Conservation (phyloP, 805 yeast genomes). For the Blastobotrys terrestris region DNA sequence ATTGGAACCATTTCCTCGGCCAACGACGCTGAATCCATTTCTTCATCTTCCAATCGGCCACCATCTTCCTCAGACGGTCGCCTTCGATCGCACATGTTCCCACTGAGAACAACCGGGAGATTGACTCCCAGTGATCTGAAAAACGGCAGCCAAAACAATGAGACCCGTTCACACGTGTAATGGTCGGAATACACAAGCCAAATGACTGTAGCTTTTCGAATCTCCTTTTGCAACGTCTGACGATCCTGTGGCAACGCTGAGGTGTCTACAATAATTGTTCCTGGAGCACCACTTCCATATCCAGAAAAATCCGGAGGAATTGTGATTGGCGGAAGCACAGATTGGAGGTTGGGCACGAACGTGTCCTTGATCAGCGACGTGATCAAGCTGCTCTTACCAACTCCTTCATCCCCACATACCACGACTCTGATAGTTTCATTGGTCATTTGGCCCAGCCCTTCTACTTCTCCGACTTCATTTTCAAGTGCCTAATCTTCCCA, state of each 20-base stretch:
- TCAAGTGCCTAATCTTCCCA: no score
- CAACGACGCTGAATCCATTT: constrained; percentile 41
- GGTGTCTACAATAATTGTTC: constrained; percentile 77
- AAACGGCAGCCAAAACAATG: constrained; percentile 91
- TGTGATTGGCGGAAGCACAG: constrained; percentile 75
- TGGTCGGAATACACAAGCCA: constrained; percentile 95
- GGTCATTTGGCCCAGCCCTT: no score
- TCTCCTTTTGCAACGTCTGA: constrained; percentile 55
- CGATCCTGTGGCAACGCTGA: constrained; percentile 52
- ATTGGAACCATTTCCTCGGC: constrained; percentile 82
- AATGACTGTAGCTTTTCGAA: constrained; percentile 81
- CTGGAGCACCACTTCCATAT: constrained; percentile 52
- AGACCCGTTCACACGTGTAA: constrained; percentile 86
- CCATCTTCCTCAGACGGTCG: constrained; percentile 20
- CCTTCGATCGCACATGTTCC: constrained; percentile 61
- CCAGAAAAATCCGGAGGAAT: constrained; percentile 68
- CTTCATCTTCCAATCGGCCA: constrained; percentile 13
- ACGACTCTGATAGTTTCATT: constrained; percentile 56
- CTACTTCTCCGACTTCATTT: no score
- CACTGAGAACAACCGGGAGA: constrained; percentile 84
- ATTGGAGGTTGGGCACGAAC: constrained; percentile 69
- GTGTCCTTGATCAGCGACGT: constrained; percentile 77
- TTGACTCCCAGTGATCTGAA: constrained; percentile 91
- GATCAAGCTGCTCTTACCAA: constrained; percentile 46
- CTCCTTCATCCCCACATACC: constrained; percentile 87